phyloP scores from a whole-genome alignment of 495 filamentous ascomycete genomes.

The Trichoderma gamsii region DNA sequence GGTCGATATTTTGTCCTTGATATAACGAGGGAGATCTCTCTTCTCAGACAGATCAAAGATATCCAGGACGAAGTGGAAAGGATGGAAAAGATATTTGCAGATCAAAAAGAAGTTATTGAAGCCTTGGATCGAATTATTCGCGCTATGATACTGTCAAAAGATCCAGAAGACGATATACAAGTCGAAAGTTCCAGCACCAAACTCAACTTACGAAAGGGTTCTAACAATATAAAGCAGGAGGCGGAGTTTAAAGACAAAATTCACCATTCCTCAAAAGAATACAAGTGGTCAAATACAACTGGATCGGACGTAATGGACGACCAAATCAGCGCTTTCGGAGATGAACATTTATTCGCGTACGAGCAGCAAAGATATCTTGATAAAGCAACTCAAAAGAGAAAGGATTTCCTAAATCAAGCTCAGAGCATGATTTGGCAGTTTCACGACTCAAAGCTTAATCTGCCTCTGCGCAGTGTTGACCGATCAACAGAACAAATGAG shows the following conservation, averaged over 20 bases:
- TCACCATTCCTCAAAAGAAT: neutral
- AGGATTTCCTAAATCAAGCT: neutral
- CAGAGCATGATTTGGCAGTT: neutral
- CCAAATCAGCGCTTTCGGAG: neutral
- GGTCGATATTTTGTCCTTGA: neutral
- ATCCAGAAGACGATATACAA: neutral
- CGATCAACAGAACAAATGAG: neutral
- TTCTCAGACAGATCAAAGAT: conserved; percentile 31
- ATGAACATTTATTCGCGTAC: neutral
- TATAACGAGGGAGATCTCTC: neutral
- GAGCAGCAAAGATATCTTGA: neutral
- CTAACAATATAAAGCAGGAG: neutral
- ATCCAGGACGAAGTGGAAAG: conserved; percentile 21
- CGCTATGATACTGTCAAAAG: neutral
- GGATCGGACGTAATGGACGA: neutral
- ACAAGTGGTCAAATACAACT: neutral
- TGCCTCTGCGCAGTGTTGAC: neutral
- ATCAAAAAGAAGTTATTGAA: neutral
- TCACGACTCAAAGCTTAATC: neutral
- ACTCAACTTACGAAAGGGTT: neutral
- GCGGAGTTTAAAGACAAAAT: neutral
- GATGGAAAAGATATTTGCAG: neutral
- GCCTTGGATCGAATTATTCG: neutral
- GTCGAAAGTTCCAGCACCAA: neutral
- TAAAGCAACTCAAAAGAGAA: neutral